These are phyloP conservation scores for Kwoniella sp. DNA, from an alignment of 768 basidiomycete species.

Conservation along the genomic window DNA sequence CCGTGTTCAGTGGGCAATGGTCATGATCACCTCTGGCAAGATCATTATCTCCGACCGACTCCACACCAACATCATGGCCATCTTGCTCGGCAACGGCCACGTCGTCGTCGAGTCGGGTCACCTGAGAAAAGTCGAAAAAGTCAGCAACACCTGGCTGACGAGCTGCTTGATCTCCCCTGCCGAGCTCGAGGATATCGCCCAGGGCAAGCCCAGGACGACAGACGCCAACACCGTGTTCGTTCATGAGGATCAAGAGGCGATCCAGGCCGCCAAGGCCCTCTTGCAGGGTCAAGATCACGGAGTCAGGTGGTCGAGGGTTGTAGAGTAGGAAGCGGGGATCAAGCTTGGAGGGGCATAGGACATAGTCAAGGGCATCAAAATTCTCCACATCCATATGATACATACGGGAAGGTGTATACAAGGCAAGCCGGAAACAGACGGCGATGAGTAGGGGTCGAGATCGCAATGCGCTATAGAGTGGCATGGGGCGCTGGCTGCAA, in stretches of 20 bases:
- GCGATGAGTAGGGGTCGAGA: too few relatives aligned
- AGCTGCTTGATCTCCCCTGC: conserved; percentile 2
- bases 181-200: conserved; percentile 6
- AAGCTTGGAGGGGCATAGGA: too few relatives aligned
- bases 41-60: conserved; percentile 16
- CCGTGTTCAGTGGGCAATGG: conserved; percentile 16
- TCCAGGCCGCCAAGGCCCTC: conserved; percentile 7
- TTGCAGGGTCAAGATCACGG: conserved; percentile 6
- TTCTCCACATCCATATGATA: too few relatives aligned
- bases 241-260: conserved; percentile 7
- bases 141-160: conserved; percentile 14
- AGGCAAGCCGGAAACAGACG: too few relatives aligned
- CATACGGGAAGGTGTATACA: too few relatives aligned
- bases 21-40: conserved; percentile 7
- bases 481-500: too few relatives aligned
- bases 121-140: conserved; percentile 13
- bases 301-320: conserved; percentile 6
- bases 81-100: conserved; percentile 8
- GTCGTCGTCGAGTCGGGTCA: conserved; percentile 12
- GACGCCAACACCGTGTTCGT: conserved; percentile 19
- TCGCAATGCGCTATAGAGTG: too few relatives aligned
- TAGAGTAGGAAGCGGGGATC: too few relatives aligned
- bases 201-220: conserved; percentile 8
- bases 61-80: conserved; percentile 16
- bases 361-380: too few relatives aligned